Evolutionary conservation across 257 asterid genomes (phyloP), one percentile per base, ranked within the genome.

Genomic region (Solanum phureja): DNA sequence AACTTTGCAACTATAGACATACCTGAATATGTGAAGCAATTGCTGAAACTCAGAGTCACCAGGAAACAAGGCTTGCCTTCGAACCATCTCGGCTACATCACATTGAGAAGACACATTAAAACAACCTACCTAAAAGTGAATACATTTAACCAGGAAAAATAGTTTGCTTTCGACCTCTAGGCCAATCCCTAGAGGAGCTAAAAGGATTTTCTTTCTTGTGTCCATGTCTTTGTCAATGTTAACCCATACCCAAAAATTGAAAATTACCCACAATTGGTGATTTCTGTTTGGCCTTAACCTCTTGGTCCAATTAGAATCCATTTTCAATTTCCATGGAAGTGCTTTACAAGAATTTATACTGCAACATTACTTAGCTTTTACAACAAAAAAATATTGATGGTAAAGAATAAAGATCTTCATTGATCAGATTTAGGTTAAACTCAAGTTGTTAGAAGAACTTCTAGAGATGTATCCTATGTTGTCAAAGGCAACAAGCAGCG

Each of bases 1-100:
- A 69, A 44, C 40, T 27, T 46, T 4, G 19, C 21, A 35, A 46
- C n/a, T 14, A 8, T 46, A 46, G 85, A 29, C 68, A 34, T 83
- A 95, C 98, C 97, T 94, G 88, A 96, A 96, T 71, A 96, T 95
- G 90, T 95, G 98, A 75, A 96, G 97, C 90, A 96, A 91, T 69
- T 96, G 99, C 88, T 96, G 99, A 87, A 94, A 96, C 90, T 96
- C 99, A 1, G 98, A 95, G 86, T 96, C 99, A 9, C 99, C 99
- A 6, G 98, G 96, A 90, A 96, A 96, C 88, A 96, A 88, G 16
- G 99, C 96, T 89, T 96, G 99, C 86, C 98, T 93, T 88, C 98
- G 91, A 27, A 64, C 98, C 99, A 96, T 95, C 93, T 96, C 99
- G 62, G 98, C 99, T 94, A 92, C 91, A 89, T 29, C 74, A 86